These are phyloP conservation scores for Solanum infundibuliforme DNA, from an alignment of 257 asterid genomes.

Conservation along the genomic window DNA sequence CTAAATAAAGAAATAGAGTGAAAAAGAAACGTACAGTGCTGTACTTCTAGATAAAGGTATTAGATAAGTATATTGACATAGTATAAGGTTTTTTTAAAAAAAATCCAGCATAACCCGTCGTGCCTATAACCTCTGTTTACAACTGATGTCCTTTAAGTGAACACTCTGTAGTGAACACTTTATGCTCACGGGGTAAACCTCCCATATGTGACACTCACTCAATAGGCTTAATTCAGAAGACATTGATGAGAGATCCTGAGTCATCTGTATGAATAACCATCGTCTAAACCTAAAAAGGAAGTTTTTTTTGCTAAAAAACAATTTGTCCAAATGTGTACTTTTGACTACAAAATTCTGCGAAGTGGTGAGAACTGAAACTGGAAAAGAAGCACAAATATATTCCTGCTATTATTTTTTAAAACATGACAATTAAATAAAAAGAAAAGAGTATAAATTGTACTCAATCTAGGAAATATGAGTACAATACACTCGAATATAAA, in stretches of 20 bases:
- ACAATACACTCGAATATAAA: not conserved
- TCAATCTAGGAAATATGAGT: not conserved
- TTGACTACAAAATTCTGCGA: not conserved
- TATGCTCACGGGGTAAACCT: too few relatives aligned
- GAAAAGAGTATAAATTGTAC: not conserved
- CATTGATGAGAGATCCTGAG: accelerated
- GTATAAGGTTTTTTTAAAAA: not conserved
- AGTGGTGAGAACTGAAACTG: not conserved
- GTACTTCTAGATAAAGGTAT: not conserved
- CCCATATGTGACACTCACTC: too few relatives aligned
- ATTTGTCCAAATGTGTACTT: not conserved
- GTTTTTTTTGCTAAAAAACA: not conserved
- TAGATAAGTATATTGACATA: not conserved
- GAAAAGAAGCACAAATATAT: not conserved
- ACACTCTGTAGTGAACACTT: too few relatives aligned
- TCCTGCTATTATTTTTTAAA: not conserved
- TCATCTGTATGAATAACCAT: too few relatives aligned
- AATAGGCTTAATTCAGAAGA: too few relatives aligned
- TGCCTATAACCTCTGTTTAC: too few relatives aligned
- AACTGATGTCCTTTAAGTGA: too few relatives aligned
- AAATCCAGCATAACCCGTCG: too few relatives aligned
- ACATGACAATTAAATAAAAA: not conserved
- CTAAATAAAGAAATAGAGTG: not conserved
- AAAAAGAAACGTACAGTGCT: not conserved
- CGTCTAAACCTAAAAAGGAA: not conserved